phyloP scores from a whole-genome alignment of 352 stramenopile genomes.

The Thraustochytrium sp. region DNA sequence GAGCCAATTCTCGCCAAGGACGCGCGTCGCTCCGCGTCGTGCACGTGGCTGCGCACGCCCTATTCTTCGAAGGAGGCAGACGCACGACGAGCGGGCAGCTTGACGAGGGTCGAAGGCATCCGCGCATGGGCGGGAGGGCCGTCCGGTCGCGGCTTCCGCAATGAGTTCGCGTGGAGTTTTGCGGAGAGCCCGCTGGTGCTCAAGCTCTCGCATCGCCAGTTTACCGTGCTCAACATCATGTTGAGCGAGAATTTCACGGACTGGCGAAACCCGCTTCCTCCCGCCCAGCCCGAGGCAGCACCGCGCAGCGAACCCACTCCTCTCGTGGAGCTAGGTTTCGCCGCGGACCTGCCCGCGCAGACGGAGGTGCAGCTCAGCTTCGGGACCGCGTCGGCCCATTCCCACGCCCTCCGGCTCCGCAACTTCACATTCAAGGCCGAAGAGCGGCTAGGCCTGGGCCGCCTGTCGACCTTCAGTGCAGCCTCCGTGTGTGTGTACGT shows the following conservation, averaged over 20 bases:
- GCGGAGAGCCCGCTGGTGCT: neutral
- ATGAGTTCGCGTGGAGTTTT: neutral
- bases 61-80: neutral
- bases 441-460: no score
- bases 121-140: neutral
- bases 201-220: neutral
- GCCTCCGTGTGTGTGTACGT: no score
- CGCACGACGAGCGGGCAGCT: neutral
- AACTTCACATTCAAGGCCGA: no score
- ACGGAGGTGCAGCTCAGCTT: no score
- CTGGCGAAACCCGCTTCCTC: neutral
- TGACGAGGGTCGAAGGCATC: neutral
- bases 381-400: no score
- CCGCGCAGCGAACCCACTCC: no score
- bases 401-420: no score
- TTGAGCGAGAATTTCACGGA: slow-evolving; percentile 16
- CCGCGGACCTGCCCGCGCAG: no score
- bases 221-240: neutral
- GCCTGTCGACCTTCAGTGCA: no score
- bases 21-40: neutral
- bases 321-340: no score
- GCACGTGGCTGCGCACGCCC: neutral
- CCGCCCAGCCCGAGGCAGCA: no score
- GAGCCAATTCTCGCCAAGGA: slow-evolving; percentile 4
- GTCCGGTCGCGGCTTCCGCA: neutral